Evolutionary conservation across 2,329 filamentous ascomycete genomes (phyloP), one percentile per base, ranked within the genome.

Genomic region (Keithomyces neogunnii): DNA sequence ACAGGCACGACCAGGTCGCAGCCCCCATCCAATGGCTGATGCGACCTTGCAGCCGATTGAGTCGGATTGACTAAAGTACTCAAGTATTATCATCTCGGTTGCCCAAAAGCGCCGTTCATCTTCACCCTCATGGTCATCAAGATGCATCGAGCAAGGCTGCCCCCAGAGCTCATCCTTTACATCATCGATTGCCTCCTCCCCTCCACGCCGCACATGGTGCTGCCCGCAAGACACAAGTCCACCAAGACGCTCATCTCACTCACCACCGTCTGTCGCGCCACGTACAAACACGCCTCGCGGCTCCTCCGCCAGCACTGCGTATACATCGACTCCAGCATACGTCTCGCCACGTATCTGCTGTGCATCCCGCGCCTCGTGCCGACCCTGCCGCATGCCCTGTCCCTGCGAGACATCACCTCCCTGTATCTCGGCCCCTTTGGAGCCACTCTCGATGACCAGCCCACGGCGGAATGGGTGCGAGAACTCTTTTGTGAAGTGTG

Each of bases 241-340:
- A 73, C 72, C 8, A 68, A 68, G 53, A 70, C 73, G 5, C 67
- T 78, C 5, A 57, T 76, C 13, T 63, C 72, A 19, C 67, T 77
- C 52, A 69, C 69, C 3, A 60, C 66, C 26, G 71, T 75, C 38
- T 74, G 69, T 36, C 66, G 67, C 3, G 66, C 68, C 13, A 74
- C 72, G 3, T 67, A 73, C 53, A 55, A 58, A 4, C 52, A 69
- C 8, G 73, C 75, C 3, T 64, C 65, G 13, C 68, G 64, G 39
- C 63, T 73, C 9, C 67, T 78, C n/a, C 69, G 69, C 45, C 60
- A 69, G 52, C 66, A 71, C 55, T 77, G 74, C 59, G 55, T 75
- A 36, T 71, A 71, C 55, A 61, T 79, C 39, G 68, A 74, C 47
- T 69, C 69, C 28, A 60, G 61, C 13, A 55, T 54, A 4, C 67